These are phyloP conservation scores for Exophiala sideris DNA, from an alignment of 2,329 filamentous ascomycete species.

Conservation along the genomic window DNA sequence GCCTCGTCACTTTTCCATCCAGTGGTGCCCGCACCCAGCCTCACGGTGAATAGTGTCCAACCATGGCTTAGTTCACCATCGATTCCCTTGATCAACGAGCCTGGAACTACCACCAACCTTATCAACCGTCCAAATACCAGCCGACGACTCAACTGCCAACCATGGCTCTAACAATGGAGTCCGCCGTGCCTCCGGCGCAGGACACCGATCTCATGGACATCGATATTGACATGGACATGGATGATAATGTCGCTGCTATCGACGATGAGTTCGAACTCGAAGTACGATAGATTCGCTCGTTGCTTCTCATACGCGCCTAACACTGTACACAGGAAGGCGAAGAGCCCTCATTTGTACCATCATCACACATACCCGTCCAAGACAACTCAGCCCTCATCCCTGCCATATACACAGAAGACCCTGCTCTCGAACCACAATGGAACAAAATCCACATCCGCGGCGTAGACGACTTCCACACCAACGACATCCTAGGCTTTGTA, in stretches of 20 bases:
- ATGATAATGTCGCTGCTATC: conserved; percentile 23
- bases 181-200: conserved; percentile 16
- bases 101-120: neutral
- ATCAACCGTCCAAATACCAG: neutral
- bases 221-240: conserved; percentile 30
- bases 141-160: neutral
- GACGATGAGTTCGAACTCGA: conserved; percentile 27
- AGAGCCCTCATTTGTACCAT: conserved; percentile 27
- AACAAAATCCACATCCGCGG: conserved; percentile 80
- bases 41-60: too few relatives aligned
- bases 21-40: too few relatives aligned
- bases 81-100: neutral
- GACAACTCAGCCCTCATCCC: conserved; percentile 22
- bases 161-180: conserved; percentile 26
- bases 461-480: conserved; percentile 75
- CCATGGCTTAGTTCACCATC: too few relatives aligned
- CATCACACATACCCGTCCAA: conserved; percentile 13
- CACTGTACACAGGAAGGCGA: conserved; percentile 28
- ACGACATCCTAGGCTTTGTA: conserved; percentile 74
- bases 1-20: too few relatives aligned
- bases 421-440: conserved; percentile 28
- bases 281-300: conserved; percentile 20
- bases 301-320: conserved; percentile 3
- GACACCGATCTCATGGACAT: conserved; percentile 29
- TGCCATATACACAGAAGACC: conserved; percentile 29